phyloP scores from a whole-genome alignment of 306 rosid species.

The Hippophae gyantsensis region DNA sequence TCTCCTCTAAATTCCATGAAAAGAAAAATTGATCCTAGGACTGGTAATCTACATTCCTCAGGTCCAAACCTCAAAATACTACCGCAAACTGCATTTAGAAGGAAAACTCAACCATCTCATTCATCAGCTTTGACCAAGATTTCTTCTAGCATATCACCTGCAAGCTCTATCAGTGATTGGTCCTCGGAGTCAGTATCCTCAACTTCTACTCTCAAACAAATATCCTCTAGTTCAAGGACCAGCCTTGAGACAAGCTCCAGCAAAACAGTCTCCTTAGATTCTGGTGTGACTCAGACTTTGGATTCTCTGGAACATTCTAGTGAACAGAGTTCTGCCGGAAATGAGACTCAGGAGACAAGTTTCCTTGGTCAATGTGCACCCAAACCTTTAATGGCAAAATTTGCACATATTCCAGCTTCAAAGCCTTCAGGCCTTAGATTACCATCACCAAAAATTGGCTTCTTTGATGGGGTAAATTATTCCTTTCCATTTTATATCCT shows the following conservation, averaged over 20 bases:
- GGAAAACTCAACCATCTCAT: slow-evolving; percentile 31
- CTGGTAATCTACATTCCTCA: slow-evolving; percentile 35
- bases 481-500: slow-evolving; percentile 8
- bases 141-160: slow-evolving; percentile 63
- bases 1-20: slow-evolving; percentile 36
- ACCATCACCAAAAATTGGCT: slow-evolving; percentile 92
- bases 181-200: slow-evolving; percentile 70
- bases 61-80: slow-evolving; percentile 37
- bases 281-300: slow-evolving; percentile 28
- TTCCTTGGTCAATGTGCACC: slow-evolving; percentile 22
- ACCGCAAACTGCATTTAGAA: slow-evolving; percentile 35
- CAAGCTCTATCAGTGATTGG: slow-evolving; percentile 85
- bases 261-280: slow-evolving; percentile 35
- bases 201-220: slow-evolving; percentile 34
- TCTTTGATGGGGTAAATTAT: slow-evolving; percentile 84
- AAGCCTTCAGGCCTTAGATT: slow-evolving; percentile 79
- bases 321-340: slow-evolving; percentile 28
- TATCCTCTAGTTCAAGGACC: slow-evolving; percentile 49
- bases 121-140: slow-evolving; percentile 40
- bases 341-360: slow-evolving; percentile 28
- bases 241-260: slow-evolving; percentile 46
- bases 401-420: slow-evolving; percentile 29
- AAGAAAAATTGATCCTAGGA: slow-evolving; percentile 31
- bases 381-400: slow-evolving; percentile 25
- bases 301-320: slow-evolving; percentile 23